Conservation (phyloP, 352 stramenopile genomes). For the Globisporangium yorkense region DNA sequence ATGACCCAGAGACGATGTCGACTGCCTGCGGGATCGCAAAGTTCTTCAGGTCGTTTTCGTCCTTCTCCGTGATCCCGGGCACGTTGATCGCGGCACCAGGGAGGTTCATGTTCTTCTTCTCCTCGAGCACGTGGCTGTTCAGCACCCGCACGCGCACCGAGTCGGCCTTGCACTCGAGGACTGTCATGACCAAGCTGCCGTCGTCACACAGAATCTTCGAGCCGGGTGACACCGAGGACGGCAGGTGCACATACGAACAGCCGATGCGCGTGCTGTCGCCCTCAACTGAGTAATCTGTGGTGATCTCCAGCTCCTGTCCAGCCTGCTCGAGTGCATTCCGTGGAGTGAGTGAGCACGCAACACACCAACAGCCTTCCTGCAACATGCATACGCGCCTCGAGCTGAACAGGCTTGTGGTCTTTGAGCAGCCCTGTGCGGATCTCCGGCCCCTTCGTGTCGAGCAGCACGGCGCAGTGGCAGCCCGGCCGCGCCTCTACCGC, state of each 20-base stretch:
- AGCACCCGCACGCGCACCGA: constrained; percentile 69
- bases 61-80: constrained; percentile 93
- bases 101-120: constrained; percentile 98
- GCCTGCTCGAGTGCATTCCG: constrained; percentile 22
- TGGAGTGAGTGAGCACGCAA: background rate
- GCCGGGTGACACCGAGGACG: constrained; percentile 87
- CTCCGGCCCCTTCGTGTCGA: constrained; percentile 97
- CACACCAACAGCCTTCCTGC: too few relatives aligned
- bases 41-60: constrained; percentile 89
- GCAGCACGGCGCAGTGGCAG: constrained; percentile 88
- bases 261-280: constrained; percentile 80
- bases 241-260: constrained; percentile 93
- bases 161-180: constrained; percentile 74
- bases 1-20: constrained; percentile 98
- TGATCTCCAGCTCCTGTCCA: constrained; percentile 83
- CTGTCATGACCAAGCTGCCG: constrained; percentile 91
- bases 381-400: constrained; percentile 26
- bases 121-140: constrained; percentile 90
- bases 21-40: constrained; percentile 96
- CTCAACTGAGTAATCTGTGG: constrained; percentile 85
- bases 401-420: constrained; percentile 56
- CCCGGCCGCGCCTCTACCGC: constrained; percentile 61
- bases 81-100: constrained; percentile 89
- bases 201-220: constrained; percentile 96
- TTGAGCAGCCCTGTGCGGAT: constrained; percentile 91